Evolutionary conservation across 139 green algal species (phyloP).

Genomic region (Micromonas pusilla): DNA sequence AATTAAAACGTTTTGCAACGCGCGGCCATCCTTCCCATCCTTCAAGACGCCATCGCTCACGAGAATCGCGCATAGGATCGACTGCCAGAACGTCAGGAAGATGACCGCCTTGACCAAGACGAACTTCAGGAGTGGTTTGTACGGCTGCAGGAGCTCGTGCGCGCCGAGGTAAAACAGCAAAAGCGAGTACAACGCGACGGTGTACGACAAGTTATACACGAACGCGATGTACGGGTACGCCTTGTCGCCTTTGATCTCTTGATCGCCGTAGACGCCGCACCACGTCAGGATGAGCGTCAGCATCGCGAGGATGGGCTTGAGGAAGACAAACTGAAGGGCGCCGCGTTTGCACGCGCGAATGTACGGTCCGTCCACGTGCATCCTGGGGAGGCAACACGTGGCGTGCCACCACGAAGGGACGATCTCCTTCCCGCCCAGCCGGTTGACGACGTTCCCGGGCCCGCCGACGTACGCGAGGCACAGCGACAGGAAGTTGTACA

Average conservation of each 20-base stretch:
- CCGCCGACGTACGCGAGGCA: conserved; percentile 91
- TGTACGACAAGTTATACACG: conserved; percentile 93
- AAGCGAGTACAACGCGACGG: conserved; percentile 79
- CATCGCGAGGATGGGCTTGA: conserved; percentile 81
- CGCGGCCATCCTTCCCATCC: conserved; percentile 52
- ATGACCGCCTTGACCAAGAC: conserved; percentile 90
- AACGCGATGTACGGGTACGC: conserved; percentile 52
- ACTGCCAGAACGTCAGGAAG: conserved; percentile 97
- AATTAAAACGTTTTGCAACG: conserved; percentile 88
- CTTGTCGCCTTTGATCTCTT: conserved; percentile 46
- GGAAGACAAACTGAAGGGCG: conserved; percentile 89
- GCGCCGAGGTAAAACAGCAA: conserved; percentile 92
- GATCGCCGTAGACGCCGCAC: conserved; percentile 67
- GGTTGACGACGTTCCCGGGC: conserved; percentile 79
- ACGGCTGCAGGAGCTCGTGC: conserved; percentile 80
- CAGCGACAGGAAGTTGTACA: conserved; percentile 95
- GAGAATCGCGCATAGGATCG: conserved; percentile 33
- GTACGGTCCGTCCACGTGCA: conserved; percentile 75
- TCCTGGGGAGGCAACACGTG: conserved; percentile 83
- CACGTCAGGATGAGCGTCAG: conserved; percentile 73
- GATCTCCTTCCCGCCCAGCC: conserved; percentile 72
- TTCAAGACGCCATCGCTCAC: not conserved
- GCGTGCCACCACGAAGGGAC: conserved; percentile 63
- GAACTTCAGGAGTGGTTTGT: conserved; percentile 92
- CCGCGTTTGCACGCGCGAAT: conserved; percentile 64